Conservation (phyloP, 1,284 basidiomycete species). For the Ustilago shanxiensis region DNA sequence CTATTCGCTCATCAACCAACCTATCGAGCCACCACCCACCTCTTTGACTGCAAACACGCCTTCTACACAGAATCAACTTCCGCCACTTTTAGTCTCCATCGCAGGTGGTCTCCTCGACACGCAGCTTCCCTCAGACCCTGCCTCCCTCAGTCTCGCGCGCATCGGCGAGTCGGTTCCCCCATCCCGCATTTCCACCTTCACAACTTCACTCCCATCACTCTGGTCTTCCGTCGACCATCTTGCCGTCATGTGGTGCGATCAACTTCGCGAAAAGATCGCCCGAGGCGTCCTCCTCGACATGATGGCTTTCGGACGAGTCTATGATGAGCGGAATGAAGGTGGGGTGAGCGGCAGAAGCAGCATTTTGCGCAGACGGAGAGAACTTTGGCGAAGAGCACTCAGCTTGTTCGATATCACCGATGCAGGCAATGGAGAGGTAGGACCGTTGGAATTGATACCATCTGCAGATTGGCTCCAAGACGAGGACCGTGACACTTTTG, state of each 20-base stretch:
- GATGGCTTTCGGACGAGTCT: constrained; percentile 44
- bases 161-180: constrained; percentile 31
- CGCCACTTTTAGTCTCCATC: constrained; percentile 80
- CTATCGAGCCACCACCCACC: neutral
- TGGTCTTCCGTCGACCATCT: constrained; percentile 97
- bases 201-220: constrained; percentile 85
- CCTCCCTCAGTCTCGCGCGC: constrained; percentile 75
- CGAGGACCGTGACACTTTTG: constrained; percentile 31
- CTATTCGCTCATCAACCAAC: constrained; percentile 73
- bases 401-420: constrained; percentile 40
- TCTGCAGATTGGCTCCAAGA: constrained; percentile 13
- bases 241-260: constrained; percentile 99
- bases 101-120: constrained; percentile 93
- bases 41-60: no score
- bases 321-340: constrained; percentile 29
- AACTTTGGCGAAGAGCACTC: constrained; percentile 54
- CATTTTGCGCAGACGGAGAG: constrained; percentile 44
- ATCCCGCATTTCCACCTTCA: constrained; percentile 75
- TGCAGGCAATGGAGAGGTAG: constrained; percentile 39
- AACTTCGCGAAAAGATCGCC: constrained; percentile 89
- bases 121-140: constrained; percentile 92
- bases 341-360: constrained; percentile 23
- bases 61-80: neutral
- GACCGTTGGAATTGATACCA: constrained; percentile 22
- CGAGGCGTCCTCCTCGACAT: constrained; percentile 56